Conservation (phyloP, 1,284 basidiomycete genomes). For the Ceratobasidium sp. region DNA sequence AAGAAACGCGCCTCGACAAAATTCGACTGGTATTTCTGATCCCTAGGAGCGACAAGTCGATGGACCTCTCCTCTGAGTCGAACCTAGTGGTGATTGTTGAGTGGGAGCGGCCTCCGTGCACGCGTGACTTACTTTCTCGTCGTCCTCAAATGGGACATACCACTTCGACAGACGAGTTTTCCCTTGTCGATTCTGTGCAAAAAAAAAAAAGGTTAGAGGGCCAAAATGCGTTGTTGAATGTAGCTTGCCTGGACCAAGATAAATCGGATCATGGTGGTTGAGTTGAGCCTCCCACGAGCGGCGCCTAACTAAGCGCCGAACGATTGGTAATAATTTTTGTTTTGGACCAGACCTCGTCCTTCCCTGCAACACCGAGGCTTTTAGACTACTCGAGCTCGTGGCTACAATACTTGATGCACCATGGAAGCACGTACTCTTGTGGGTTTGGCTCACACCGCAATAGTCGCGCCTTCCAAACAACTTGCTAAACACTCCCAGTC, state of each 20-base stretch:
- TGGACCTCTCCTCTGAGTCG: slow-evolving; percentile 95
- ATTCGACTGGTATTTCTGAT: slow-evolving; percentile 99
- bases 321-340: slow-evolving; percentile 24
- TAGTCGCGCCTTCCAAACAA: background rate
- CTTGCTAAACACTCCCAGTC: background rate
- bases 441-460: no score
- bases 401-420: no score
- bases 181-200: slow-evolving; percentile 90
- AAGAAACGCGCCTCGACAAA: slow-evolving; percentile 88
- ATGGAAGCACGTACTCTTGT: background rate
- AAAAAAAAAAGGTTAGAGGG: no score
- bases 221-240: slow-evolving; percentile 16
- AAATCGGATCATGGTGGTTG: slow-evolving; percentile 84
- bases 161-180: slow-evolving; percentile 98
- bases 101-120: slow-evolving; percentile 13
- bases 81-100: slow-evolving; percentile 66
- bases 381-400: background rate
- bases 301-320: background rate
- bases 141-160: slow-evolving; percentile 96
- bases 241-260: slow-evolving; percentile 86
- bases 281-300: background rate
- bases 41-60: slow-evolving; percentile 93
- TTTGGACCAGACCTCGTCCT: background rate
- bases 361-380: no score
- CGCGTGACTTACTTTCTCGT: slow-evolving; percentile 81